Percentiles rank a stretch among this genome's conserved stretches.
These are phyloP conservation scores for Flammula alnicola DNA, from an alignment of 1,284 basidiomycete species.

Conservation along the genomic window DNA sequence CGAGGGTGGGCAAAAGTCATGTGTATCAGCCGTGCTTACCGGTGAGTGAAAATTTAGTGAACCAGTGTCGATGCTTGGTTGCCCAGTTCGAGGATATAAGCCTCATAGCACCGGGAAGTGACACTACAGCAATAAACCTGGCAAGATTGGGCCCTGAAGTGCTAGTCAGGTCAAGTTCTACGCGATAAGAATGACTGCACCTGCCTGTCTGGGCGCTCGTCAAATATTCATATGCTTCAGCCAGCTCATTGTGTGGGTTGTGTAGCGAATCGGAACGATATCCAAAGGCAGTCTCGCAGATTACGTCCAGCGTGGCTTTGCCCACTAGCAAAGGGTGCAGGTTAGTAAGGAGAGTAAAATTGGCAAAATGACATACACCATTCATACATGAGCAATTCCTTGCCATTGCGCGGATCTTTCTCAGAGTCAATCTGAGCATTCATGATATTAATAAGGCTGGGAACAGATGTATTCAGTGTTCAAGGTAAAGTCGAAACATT, in stretches of 20 bases:
- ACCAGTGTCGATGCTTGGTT: constrained; percentile 39
- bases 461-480: background rate
- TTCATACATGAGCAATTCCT: constrained; percentile 45
- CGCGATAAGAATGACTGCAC: background rate
- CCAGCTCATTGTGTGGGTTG: constrained; percentile 50
- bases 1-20: too few relatives aligned
- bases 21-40: too few relatives aligned
- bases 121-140: constrained; percentile 39
- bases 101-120: constrained; percentile 40
- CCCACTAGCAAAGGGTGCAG: constrained; percentile 39
- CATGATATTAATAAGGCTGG: constrained; percentile 46
- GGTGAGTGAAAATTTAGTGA: constrained; percentile 32
- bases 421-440: constrained; percentile 34
- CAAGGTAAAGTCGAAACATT: background rate
- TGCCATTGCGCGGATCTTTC: constrained; percentile 31
- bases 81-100: constrained; percentile 41
- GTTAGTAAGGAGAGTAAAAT: background rate
- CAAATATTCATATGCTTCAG: constrained; percentile 49
- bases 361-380: constrained; percentile 43
- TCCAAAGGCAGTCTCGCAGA: constrained; percentile 53
- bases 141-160: constrained; percentile 42
- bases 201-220: constrained; percentile 46
- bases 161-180: background rate
- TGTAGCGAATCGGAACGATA: constrained; percentile 51
- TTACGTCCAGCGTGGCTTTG: constrained; percentile 56